These are phyloP conservation scores for Glaciozyma antarctica DNA, from an alignment of 768 basidiomycete species.

Conservation along the genomic window DNA sequence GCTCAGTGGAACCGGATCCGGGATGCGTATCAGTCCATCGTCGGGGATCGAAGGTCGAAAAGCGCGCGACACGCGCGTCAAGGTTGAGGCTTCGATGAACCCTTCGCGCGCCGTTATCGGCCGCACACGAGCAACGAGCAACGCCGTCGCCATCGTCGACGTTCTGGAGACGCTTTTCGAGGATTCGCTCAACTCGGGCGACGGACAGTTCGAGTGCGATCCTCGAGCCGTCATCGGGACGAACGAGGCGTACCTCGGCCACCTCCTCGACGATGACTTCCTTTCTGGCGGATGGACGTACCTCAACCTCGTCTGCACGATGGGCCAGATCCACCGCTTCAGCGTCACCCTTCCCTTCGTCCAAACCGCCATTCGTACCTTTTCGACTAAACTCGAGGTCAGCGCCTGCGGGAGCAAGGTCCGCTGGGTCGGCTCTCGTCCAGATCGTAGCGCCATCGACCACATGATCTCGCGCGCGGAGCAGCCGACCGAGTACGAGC, in stretches of 20 bases:
- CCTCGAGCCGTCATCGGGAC: neutral
- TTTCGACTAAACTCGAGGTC: conserved; percentile 22
- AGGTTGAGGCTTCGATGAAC: neutral
- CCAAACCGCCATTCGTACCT: conserved; percentile 15
- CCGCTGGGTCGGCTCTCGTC: conserved; percentile 21
- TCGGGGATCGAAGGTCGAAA: neutral
- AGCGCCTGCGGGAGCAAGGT: conserved; percentile 15
- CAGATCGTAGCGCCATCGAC: neutral
- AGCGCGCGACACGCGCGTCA: neutral
- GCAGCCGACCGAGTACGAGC: too few relatives aligned
- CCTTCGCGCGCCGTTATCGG: neutral
- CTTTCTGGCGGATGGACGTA: conserved; percentile 26
- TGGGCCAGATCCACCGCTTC: conserved; percentile 22
- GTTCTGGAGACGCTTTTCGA: conserved; percentile 26
- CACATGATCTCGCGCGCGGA: too few relatives aligned
- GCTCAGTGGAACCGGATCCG: conserved; percentile 12
- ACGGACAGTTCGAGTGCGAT: neutral
- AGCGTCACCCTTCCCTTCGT: conserved; percentile 26
- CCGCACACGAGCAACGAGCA: neutral
- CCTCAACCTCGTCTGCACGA: conserved; percentile 30
- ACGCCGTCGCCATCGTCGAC: conserved; percentile 12
- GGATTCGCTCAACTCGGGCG: conserved; percentile 11
- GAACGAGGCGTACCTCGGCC: conserved; percentile 27
- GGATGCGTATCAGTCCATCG: conserved; percentile 3
- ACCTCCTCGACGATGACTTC: conserved; percentile 25